Evolutionary conservation across 208 protist species (phyloP), one percentile per base, ranked within the genome.

Genomic region (Trypanosoma grayi): DNA sequence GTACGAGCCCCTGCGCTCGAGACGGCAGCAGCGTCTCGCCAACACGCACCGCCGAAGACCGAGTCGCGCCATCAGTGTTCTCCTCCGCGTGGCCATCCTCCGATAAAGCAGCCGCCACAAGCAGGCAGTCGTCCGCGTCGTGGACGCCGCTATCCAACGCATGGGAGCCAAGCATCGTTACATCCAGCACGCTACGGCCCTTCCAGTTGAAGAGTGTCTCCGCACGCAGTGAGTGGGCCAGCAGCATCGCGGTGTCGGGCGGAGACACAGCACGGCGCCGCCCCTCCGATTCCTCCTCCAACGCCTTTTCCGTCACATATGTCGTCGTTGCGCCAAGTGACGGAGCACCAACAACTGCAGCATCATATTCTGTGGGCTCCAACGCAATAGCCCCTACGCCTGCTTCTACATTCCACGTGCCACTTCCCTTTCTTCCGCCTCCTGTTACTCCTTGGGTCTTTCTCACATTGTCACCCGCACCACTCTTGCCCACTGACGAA

Each of bases 211-310:
- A 55, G 20, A 18, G 43, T 8, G 25, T 53, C 33, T 86, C 68
- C n/a, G 65, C 59, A 14, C 56, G 27, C 11, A 66, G 45, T 30
- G 73, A 77, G 6, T 60, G 65, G n/a, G 41, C 34, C 20, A 43
- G 39, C 18, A 86, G 40, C 43, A 69, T 57, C 7, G 65, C 71
- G 25, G 65, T 73, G 30, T 81, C 79, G 25, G 50, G 46, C 55
- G 64, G 60, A 13, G 72, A 58, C 47, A 24, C 36, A 30, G 53
- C 8, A 1, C 18, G 25, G 28, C 40, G 25, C 16, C 30, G 4
- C 14, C 20, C 41, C 0, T 33, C 40, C 9, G 37, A n/a, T 11
- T 50, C n/a, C n/a, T 44, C 47, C 13, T 61, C 37, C 4, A 18
- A 24, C 2, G 20, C 5, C 27, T 20, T 20, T 25, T 45, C 52